These are phyloP conservation scores for Colletotrichum higginsianum DNA, from an alignment of 2,329 filamentous ascomycete genomes.

Conservation along the genomic window DNA sequence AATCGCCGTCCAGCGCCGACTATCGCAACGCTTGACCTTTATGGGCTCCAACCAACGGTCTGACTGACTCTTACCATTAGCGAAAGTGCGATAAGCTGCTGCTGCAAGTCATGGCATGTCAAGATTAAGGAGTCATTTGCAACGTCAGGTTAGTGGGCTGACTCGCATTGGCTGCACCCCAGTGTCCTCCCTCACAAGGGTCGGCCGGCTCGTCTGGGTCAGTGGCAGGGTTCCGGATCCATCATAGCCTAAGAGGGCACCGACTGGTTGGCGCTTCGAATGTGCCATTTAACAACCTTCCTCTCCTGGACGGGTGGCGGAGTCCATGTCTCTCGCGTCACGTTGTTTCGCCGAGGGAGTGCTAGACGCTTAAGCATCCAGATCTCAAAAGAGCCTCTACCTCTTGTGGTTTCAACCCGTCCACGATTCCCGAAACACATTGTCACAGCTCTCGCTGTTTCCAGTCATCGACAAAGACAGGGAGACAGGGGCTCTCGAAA, in stretches of 20 bases:
- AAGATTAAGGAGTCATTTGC: neutral
- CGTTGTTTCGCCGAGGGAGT: neutral
- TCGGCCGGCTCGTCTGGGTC: neutral
- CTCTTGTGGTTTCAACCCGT: neutral
- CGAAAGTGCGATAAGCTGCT: neutral
- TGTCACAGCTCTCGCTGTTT: neutral
- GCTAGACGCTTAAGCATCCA: neutral
- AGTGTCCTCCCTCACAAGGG: neutral
- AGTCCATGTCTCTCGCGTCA: neutral
- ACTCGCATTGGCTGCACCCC: slow-evolving; percentile 15
- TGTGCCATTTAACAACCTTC: slow-evolving; percentile 24
- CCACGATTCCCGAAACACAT: too few species aligned
- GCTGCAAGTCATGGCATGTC: neutral
- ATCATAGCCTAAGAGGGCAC: neutral
- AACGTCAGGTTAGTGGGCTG: neutral
- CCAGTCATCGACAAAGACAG: too few species aligned
- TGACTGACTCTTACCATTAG: neutral
- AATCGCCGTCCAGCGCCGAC: neutral
- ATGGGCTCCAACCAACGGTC: too few species aligned
- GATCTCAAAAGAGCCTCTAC: too few species aligned
- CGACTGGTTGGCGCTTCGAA: neutral
- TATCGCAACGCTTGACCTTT: too few species aligned
- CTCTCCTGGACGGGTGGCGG: slow-evolving; percentile 12
- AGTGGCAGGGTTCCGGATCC: slow-evolving; percentile 11
- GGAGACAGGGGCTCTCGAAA: neutral